Evolutionary conservation across 345 rosid species (phyloP).

Genomic region (Arabis alpina): DNA sequence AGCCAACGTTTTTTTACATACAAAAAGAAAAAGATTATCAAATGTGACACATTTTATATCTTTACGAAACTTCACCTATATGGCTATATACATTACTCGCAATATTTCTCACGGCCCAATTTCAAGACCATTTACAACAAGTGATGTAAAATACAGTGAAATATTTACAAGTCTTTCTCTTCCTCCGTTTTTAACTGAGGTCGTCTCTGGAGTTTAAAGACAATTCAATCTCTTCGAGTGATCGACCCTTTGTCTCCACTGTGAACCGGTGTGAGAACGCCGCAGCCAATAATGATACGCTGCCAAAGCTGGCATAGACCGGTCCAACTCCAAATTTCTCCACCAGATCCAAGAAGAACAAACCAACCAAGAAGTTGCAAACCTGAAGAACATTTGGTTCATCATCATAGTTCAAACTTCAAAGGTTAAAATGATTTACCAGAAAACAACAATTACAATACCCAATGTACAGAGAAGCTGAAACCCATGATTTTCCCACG

Average conservation of each 20-base stretch:
- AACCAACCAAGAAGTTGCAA: slow-evolving; percentile 80
- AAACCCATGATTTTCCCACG: slow-evolving; percentile 81
- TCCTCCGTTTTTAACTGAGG: neutral
- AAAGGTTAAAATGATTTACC: neutral
- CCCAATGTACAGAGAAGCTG: slow-evolving; percentile 85
- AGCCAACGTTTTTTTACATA: no score
- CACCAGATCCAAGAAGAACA: slow-evolving; percentile 67
- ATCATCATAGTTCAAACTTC: no score
- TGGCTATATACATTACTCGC: no score
- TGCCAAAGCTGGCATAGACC: slow-evolving; percentile 65
- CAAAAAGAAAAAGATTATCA: no score
- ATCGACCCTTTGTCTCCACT: slow-evolving; percentile 77
- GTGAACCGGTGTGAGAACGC: slow-evolving; percentile 53
- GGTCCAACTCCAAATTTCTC: slow-evolving; percentile 64
- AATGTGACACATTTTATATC: neutral
- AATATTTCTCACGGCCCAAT: neutral
- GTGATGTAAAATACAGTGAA: neutral
- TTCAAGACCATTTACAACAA: slow-evolving; percentile 5
- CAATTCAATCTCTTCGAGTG: slow-evolving; percentile 80
- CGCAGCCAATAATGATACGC: slow-evolving; percentile 67
- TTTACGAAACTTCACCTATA: neutral
- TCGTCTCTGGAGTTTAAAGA: slow-evolving; percentile 48
- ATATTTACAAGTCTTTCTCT: neutral
- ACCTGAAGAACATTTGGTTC: slow-evolving; percentile 44
- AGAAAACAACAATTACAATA: slow-evolving; percentile 32